These are phyloP conservation scores for Scedosporium dehoogii DNA, from an alignment of 2,329 filamentous ascomycete species.

Conservation along the genomic window DNA sequence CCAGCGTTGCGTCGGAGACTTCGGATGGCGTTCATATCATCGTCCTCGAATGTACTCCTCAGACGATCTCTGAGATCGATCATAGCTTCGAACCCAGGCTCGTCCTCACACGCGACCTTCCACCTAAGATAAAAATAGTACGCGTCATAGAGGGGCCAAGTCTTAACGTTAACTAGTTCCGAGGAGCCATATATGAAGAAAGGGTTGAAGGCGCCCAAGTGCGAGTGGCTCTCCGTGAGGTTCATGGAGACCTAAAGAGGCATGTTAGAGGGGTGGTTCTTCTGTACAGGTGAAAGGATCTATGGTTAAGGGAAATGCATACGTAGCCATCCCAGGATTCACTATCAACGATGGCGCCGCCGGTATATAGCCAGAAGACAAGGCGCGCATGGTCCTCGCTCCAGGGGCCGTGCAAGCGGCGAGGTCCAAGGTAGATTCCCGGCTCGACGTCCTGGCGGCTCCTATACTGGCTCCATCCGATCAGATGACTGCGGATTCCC, in stretches of 20 bases:
- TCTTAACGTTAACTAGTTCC: neutral
- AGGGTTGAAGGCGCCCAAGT: neutral
- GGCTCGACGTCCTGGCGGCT: slow-evolving; percentile 2
- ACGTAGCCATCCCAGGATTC: neutral
- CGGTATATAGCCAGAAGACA: slow-evolving; percentile 5
- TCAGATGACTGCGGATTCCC: neutral
- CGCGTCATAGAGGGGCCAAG: neutral
- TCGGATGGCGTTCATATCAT: neutral
- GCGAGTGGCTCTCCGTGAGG: neutral
- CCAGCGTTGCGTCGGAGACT: neutral
- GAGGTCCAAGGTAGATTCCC: neutral
- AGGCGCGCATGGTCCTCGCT: neutral
- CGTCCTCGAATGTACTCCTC: neutral
- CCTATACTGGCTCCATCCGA: neutral
- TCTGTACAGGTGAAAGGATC: neutral
- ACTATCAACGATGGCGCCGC: neutral
- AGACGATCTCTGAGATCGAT: neutral
- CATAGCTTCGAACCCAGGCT: neutral
- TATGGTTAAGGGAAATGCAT: neutral
- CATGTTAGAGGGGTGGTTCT: neutral
- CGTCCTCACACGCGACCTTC: neutral
- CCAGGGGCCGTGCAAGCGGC: slow-evolving; percentile 2
- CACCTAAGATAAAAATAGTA: slow-evolving; percentile 1
- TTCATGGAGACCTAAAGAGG: neutral
- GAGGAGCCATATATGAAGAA: slow-evolving; percentile 2